These are phyloP conservation scores for Penicillium concentricum DNA, from an alignment of 2,329 filamentous ascomycete genomes.

Conservation along the genomic window DNA sequence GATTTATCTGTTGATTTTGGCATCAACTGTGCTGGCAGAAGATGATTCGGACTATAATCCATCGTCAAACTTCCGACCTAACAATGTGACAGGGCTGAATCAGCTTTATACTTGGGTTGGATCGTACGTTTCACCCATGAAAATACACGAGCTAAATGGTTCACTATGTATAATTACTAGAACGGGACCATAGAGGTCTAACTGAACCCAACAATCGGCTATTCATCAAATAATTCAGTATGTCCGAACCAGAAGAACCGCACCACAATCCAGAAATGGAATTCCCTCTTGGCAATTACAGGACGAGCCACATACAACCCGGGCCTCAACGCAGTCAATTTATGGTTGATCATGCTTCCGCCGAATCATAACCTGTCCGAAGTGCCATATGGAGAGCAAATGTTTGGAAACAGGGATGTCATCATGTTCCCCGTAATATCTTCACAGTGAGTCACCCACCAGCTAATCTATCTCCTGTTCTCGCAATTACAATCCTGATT, in stretches of 20 bases:
- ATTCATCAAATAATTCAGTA: neutral
- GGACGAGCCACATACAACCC: neutral
- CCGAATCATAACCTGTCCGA: too few species aligned
- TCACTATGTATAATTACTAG: neutral
- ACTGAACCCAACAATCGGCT: neutral
- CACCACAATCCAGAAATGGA: neutral
- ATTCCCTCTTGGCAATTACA: neutral
- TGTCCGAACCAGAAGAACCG: neutral
- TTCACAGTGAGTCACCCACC: too few species aligned
- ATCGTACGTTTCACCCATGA: constrained; percentile 8
- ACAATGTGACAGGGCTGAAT: constrained; percentile 9
- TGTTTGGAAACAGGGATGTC: too few species aligned
- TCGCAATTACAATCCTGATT: neutral
- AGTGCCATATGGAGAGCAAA: too few species aligned
- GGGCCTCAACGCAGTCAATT: neutral
- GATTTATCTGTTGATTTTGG: neutral
- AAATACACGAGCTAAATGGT: neutral
- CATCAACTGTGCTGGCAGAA: neutral
- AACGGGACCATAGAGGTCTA: neutral
- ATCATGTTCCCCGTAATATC: too few species aligned
- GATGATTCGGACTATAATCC: constrained; percentile 2
- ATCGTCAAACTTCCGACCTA: constrained; percentile 3
- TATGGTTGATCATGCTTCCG: too few species aligned
- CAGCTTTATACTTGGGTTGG: constrained; percentile 12
- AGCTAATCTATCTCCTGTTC: neutral